These are phyloP conservation scores for Coccomyxa subellipsoidea DNA, from an alignment of 163 green algal genomes.

Conservation along the genomic window DNA sequence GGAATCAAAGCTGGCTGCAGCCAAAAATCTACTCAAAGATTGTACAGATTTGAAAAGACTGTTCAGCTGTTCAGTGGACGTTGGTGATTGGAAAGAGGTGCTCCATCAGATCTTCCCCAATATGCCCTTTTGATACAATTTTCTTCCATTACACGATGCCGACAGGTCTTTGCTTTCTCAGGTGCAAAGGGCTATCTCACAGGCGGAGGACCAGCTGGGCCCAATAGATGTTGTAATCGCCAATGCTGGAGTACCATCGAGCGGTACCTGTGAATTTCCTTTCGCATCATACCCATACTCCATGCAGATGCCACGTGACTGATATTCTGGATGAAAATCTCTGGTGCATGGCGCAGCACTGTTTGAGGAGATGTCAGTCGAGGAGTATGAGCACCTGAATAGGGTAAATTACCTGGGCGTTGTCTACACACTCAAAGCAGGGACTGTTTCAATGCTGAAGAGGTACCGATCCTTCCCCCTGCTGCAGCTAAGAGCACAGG, in stretches of 20 bases:
- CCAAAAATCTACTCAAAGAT: background rate
- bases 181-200: background rate
- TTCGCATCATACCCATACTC: no score
- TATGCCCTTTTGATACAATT: no score
- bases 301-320: no score
- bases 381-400: background rate
- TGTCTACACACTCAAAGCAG: conserved; percentile 50
- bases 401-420: conserved; percentile 67
- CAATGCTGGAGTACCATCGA: conserved; percentile 5
- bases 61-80: background rate
- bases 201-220: background rate
- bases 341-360: background rate
- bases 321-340: no score
- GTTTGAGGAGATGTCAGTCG: conserved; percentile 1
- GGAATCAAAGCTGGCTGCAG: background rate
- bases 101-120: background rate
- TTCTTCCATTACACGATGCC: no score
- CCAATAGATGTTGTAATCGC: conserved; percentile 4
- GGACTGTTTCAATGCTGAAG: conserved; percentile 51
- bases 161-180: no score
- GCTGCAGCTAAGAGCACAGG: no score
- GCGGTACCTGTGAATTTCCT: background rate
- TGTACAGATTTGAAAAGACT: background rate
- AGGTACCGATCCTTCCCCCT: no score
- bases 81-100: background rate